Base-by-base conservation (phyloP, 2,329 filamentous ascomycete species). In the Clarireedia homoeocarpa region DNA sequence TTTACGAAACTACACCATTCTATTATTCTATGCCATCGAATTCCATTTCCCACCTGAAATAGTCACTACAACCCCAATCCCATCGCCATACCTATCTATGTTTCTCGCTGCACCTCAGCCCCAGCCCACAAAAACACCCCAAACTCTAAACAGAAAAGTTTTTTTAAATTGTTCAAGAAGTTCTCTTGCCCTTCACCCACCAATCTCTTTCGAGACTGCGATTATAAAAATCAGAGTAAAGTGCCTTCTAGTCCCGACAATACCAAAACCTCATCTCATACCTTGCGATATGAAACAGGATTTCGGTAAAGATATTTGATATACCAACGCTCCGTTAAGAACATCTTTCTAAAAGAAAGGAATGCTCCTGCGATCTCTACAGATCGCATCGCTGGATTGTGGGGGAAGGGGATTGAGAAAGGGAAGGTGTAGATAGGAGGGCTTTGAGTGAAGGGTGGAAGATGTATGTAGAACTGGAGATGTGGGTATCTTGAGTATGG, bases 251-350 rank as follows among this genome's bases (percentile, higher is more conserved):
- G 53, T 68, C 63, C 63, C 68, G 65, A 64, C 42, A 59, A 62
- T 34, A 34, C 49, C 49, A 20, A 27, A n/a, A 52, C 26, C 27
- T 9, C 52, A 53, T 56, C 60, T 38, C 51, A 58, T 63, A 59
- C 58, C 63, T 56, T 51, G 48, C 46, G 26, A 47, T 34, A 34
- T 5, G 44, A 12, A 30, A 24, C 15, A 15, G 10, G 20, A n/a
- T 26, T 26, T n/a, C 4, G 15, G 15, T 30, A 47, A 47, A 34
- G 30, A 34, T 34, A 34, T 24, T 67, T 51, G 64, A 67, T 70
- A 65, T 90, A 70, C 86, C 86, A 88, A 86, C 84, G 86, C 83
- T 89, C 86, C 86, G 86, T 89, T 89, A 86, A 85, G 84, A 77
- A 75, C 78, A 80, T 77, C 74, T 78, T 82, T 80, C 81, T 86